These are phyloP conservation scores for Globisporangium mamillatum DNA, from an alignment of 352 stramenopile species.

Conservation along the genomic window DNA sequence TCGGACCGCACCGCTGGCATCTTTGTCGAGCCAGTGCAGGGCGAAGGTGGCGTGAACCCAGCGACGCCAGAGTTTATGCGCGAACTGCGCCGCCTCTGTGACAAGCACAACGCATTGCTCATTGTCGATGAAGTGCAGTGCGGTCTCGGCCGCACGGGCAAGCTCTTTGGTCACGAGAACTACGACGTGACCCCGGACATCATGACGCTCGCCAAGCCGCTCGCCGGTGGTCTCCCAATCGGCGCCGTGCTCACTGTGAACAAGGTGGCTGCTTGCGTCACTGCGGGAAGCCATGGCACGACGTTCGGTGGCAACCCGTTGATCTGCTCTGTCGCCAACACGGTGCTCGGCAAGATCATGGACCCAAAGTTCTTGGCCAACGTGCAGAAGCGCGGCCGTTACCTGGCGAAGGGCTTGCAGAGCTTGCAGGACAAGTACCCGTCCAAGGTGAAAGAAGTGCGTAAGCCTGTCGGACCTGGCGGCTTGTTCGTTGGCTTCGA, in stretches of 20 bases:
- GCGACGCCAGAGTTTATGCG: conserved; percentile 91
- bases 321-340: conserved; percentile 90
- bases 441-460: conserved; percentile 67
- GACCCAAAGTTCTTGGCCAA: conserved; percentile 61
- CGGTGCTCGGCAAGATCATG: conserved; percentile 76
- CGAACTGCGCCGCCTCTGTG: conserved; percentile 87
- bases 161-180: conserved; percentile 94
- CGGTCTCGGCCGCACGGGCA: conserved; percentile 94
- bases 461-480: conserved; percentile 56
- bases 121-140: conserved; percentile 99
- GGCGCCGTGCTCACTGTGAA: conserved; percentile 93
- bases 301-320: conserved; percentile 97
- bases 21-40: conserved; percentile 84
- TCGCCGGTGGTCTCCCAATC: conserved; percentile 95
- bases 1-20: conserved; percentile 75
- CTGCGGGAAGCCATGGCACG: conserved; percentile 92
- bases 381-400: conserved; percentile 68
- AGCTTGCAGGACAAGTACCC: conserved; percentile 72
- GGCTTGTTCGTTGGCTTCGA: conserved; percentile 84
- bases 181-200: conserved; percentile 93
- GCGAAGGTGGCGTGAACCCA: conserved; percentile 93
- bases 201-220: conserved; percentile 97
- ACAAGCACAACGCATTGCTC: conserved; percentile 93
- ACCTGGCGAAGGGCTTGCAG: conserved; percentile 52
- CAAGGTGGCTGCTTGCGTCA: conserved; percentile 88